Evolutionary conservation across 1,284 basidiomycete species (phyloP), one percentile per base, ranked within the genome.

Genomic region (Rhodofomes roseus): DNA sequence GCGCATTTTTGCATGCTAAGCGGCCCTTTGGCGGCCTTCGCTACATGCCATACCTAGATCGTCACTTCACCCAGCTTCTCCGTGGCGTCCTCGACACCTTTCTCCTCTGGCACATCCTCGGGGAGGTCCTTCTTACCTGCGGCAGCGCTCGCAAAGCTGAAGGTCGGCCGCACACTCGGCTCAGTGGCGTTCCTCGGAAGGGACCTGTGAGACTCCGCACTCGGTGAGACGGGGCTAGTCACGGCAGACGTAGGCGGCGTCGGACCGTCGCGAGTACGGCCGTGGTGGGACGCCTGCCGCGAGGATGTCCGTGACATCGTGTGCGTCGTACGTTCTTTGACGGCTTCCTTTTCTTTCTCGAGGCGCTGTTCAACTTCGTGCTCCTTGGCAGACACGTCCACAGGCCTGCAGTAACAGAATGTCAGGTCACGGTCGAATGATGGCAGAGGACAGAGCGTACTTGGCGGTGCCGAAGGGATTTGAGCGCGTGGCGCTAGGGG

Each of bases 401-500:
- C 90, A 14, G 96, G 95, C 68, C 92, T 94, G 60, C 5, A 40
- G 27, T 58, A 54, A 37, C 29, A 23, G 39, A 43, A 27, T 31
- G 52, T 54, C 34, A 43, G 18, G 57, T 55, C 37, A 46, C 56
- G 37, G 29, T 31, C 18, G 31, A 31, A 9, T 12, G 53, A 23
- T 20, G 50, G 34, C 6, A 44, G 11, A 55, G 48, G 41, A 50
- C 16, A 29, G 39, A 4, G 71, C 83, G 62, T 68, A 92, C 89
- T 77, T 88, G 43, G 96, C 96, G 55, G 83, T 81, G 59, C 96
- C 96, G 71, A 98, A 98, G 1, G 96, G 95, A 70, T 84, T 93
- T 55, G 85, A 70, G 54, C 81, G 74, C 52, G 80, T 74, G 60
- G 75, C 71, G 48, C 74, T 62, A 40, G 79, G n/a, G n/a, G n/a